phyloP scores from a whole-genome alignment of 345 rosid genomes.

The Citrus trifoliata region DNA sequence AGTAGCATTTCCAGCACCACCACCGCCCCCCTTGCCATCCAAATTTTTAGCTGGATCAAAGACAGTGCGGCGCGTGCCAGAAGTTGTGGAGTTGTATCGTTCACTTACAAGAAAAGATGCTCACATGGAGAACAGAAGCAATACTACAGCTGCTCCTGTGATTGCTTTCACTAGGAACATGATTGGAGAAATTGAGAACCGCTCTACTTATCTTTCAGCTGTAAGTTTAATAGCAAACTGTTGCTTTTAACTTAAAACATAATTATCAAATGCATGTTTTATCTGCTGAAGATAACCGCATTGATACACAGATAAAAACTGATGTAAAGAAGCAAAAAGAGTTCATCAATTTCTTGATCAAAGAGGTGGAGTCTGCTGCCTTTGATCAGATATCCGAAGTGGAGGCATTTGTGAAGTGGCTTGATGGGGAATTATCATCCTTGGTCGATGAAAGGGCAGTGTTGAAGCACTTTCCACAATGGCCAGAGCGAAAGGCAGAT shows the following conservation, averaged over 20 bases:
- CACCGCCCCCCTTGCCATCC: constrained; percentile 77
- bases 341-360: constrained; percentile 57
- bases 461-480: constrained; percentile 80
- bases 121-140: constrained; percentile 42
- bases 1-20: constrained; percentile 45
- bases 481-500: constrained; percentile 94
- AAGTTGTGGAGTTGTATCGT: constrained; percentile 83
- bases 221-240: constrained; percentile 47
- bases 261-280: not conserved
- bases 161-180: constrained; percentile 53
- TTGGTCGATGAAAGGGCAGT: constrained; percentile 97
- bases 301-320: constrained; percentile 63
- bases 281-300: not conserved
- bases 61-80: constrained; percentile 74
- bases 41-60: constrained; percentile 44
- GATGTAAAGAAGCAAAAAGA: constrained; percentile 76
- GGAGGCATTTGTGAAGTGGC: constrained; percentile 76
- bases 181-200: constrained; percentile 98
- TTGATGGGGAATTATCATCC: constrained; percentile 72
- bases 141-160: constrained; percentile 30
- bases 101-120: constrained; percentile 66
- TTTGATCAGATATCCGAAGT: constrained; percentile 66
- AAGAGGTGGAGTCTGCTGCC: constrained; percentile 67
- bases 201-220: constrained; percentile 80
- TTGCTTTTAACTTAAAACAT: not conserved